Percentiles rank a stretch among this genome's conserved stretches.
phyloP scores from a whole-genome alignment of 1,139 yeast species.

The Hemisphaericaspora xylanilytica region DNA sequence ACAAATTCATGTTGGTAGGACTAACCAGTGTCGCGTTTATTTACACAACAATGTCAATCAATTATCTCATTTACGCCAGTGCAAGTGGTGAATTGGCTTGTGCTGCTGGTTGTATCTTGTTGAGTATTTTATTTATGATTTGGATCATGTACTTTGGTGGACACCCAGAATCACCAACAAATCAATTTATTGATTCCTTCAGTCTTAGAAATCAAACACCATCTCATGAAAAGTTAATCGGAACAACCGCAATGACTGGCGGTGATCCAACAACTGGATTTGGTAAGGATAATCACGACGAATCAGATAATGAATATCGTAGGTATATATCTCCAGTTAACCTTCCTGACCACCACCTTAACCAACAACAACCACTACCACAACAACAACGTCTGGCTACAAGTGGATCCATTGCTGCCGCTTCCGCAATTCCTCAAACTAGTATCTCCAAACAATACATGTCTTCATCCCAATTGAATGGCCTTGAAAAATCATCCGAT shows the following conservation, averaged over 20 bases:
- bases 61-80: constrained; percentile 67
- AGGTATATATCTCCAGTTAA: constrained; percentile 23
- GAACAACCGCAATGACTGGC: too few species aligned
- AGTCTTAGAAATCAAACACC: constrained; percentile 28
- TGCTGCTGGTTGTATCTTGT: constrained; percentile 85
- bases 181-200: constrained; percentile 81
- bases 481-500: constrained; percentile 52
- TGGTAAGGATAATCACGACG: constrained; percentile 23
- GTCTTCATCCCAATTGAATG: constrained; percentile 56
- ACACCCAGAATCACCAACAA: constrained; percentile 75
- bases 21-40: constrained; percentile 65
- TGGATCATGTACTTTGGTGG: constrained; percentile 90
- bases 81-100: constrained; percentile 75
- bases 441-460: constrained; percentile 39
- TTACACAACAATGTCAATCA: constrained; percentile 80
- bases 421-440: constrained; percentile 2
- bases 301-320: constrained; percentile 24
- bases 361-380: too few species aligned
- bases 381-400: constrained; percentile 14
- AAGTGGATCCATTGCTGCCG: constrained; percentile 16
- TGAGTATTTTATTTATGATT: constrained; percentile 72
- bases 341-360: constrained; percentile 19
- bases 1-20: constrained; percentile 62
- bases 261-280: not conserved
- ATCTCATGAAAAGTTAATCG: constrained; percentile 15